phyloP scores from a whole-genome alignment of 768 basidiomycete genomes.

The Tylopilus sp. region DNA sequence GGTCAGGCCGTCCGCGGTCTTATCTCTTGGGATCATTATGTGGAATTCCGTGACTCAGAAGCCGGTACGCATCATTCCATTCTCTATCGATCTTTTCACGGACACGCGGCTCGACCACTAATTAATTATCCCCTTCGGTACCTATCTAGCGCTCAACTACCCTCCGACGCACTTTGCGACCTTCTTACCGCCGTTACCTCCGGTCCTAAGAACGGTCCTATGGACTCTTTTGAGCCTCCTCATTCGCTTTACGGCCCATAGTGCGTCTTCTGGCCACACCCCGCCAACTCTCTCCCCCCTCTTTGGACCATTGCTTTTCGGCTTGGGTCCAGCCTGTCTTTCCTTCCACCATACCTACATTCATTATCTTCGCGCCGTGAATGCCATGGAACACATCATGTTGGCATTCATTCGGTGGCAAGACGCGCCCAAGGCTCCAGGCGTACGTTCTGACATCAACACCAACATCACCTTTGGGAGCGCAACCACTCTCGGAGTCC shows the following conservation, averaged over 20 bases:
- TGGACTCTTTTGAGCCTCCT: constrained; percentile 77
- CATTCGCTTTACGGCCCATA: constrained; percentile 78
- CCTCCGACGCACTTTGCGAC: constrained; percentile 69
- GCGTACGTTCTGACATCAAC: constrained; percentile 26
- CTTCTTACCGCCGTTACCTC: constrained; percentile 55
- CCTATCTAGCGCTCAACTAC: constrained; percentile 50
- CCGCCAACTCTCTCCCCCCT: constrained; percentile 86
- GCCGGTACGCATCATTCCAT: constrained; percentile 51
- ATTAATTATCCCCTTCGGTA: constrained; percentile 19
- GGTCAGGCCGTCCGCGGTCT: constrained; percentile 80
- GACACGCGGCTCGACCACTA: constrained; percentile 21
- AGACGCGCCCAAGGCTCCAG: constrained; percentile 46
- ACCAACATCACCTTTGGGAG: constrained; percentile 41
- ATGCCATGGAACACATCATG: constrained; percentile 91
- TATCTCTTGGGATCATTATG: constrained; percentile 80
- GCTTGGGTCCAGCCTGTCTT: constrained; percentile 54
- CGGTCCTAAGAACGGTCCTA: constrained; percentile 56
- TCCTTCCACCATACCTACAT: constrained; percentile 58
- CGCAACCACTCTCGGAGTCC: constrained; percentile 64
- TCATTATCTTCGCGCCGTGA: constrained; percentile 75
- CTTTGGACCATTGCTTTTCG: constrained; percentile 88
- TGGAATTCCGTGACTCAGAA: constrained; percentile 80
- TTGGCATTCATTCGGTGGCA: constrained; percentile 87
- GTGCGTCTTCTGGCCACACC: constrained; percentile 82
- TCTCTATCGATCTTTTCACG: constrained; percentile 20